These are phyloP conservation scores for Colletotrichum kahawae DNA, from an alignment of 2,329 filamentous ascomycete genomes.

Conservation along the genomic window DNA sequence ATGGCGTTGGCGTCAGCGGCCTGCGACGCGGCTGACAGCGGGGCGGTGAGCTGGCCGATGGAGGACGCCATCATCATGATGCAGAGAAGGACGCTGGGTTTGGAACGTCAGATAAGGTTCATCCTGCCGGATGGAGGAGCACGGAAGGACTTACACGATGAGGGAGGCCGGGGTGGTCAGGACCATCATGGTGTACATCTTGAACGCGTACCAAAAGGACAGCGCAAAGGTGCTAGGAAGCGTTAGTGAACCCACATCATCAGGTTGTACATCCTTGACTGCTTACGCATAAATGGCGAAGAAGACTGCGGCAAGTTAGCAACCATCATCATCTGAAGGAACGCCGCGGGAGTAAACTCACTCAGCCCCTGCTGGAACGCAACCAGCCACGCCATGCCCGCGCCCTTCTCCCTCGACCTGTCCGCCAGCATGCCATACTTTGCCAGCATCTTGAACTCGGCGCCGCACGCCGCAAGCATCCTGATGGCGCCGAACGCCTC, in stretches of 20 bases:
- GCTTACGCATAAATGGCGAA: constrained; percentile 25
- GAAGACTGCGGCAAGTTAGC: constrained; percentile 18
- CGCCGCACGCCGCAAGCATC: constrained; percentile 48
- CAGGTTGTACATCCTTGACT: background rate
- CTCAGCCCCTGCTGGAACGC: constrained; percentile 29
- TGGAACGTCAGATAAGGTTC: background rate
- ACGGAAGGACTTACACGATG: constrained; percentile 21
- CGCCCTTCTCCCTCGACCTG: constrained; percentile 36
- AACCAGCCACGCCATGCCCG: constrained; percentile 26
- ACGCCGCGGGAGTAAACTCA: constrained; percentile 4
- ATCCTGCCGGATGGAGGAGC: background rate
- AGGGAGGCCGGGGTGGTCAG: constrained; percentile 25
- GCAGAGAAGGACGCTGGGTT: constrained; percentile 25
- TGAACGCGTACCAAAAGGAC: constrained; percentile 26
- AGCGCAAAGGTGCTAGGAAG: constrained; percentile 23
- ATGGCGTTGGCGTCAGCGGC: constrained; percentile 40
- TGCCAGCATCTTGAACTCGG: constrained; percentile 36
- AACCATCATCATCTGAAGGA: background rate
- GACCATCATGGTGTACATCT: constrained; percentile 23
- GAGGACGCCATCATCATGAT: constrained; percentile 34
- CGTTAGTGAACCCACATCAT: background rate
- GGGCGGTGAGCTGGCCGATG: constrained; percentile 36
- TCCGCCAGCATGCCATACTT: constrained; percentile 41
- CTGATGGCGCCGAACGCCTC: constrained; percentile 46
- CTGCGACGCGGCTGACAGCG: constrained; percentile 37